Base-by-base conservation (phyloP, 768 basidiomycete genomes). In the Phylloporus rhodoxanthus region DNA sequence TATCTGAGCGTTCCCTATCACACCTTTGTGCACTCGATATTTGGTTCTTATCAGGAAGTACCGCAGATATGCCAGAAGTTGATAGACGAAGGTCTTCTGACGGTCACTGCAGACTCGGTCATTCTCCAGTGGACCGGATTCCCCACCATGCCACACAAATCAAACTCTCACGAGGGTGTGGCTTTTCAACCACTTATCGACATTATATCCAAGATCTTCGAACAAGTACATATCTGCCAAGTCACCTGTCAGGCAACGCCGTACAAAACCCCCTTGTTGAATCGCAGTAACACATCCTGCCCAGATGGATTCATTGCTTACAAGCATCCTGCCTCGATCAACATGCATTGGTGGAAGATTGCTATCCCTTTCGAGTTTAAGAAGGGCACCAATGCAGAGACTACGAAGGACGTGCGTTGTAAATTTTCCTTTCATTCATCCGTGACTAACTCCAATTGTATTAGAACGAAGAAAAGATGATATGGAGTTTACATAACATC, bases 401-500 rank as follows among this genome's bases (percentile, higher is more conserved):
- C 30, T 14, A 32, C 4, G 13, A 13, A 13, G 11, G 30, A 32
- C 11, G n/a, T n/a, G n/a, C n/a, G n/a, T n/a, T n/a, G n/a, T n/a
- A 32, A 5, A 32, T 32, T 32, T 32, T 13, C 13, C 30, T 14
- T 5, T 5, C 11, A 13, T 39, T 3, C 15, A 2, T 5, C 9
- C 7, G 29, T 36, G 23, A 13, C 42, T 13, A 13, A 33, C 10
- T 5, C 32, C 45, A n/a, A 4, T 45, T 49, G 7, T n/a, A 17
- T 20, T 5, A 60, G 58, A 53, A 57, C 17, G 28, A 51, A 36
- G 3, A 1, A 17, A 57, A 69, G 54, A 46, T 67, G 1, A 47
- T 70, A 19, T 65, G 63, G 63, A 58, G 52, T 39, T 37, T 65
- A 17, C 53, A 59, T 21, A 51, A 60, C 15, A 57, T 60, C 38